A percentile compares a stretch with the other conserved stretches of the same genome.
These are phyloP conservation scores for Xylaria sp. DNA, from an alignment of 2,329 filamentous ascomycete species.

Conservation along the genomic window DNA sequence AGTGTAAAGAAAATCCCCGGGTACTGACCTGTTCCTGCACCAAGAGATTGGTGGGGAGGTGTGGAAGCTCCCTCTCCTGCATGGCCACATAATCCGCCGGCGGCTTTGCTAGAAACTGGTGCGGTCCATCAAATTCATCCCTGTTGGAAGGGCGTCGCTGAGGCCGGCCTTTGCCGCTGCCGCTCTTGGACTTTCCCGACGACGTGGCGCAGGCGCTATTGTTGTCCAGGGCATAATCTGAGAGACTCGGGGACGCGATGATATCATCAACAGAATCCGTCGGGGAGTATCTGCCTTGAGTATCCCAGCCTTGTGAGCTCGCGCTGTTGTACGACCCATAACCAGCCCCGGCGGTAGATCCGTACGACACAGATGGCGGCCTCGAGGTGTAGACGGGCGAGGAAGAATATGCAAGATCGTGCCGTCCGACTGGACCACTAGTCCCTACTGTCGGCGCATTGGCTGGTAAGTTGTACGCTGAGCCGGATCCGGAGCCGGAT, in stretches of 20 bases:
- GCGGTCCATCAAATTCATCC: conserved; percentile 87
- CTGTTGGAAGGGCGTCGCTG: conserved; percentile 77
- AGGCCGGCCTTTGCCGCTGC: conserved; percentile 51
- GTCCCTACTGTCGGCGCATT: conserved; percentile 38
- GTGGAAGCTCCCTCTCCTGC: conserved; percentile 79
- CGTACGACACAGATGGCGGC: conserved; percentile 45
- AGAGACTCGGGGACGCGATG: conserved; percentile 59
- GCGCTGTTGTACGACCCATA: conserved; percentile 46
- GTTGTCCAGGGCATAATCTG: conserved; percentile 63
- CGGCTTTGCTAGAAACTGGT: conserved; percentile 77
- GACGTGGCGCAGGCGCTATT: conserved; percentile 44
- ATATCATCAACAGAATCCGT: conserved; percentile 62
- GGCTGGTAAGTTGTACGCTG: conserved; percentile 40
- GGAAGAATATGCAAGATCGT: conserved; percentile 44
- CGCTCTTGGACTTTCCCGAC: conserved; percentile 48
- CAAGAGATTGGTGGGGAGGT: conserved; percentile 79
- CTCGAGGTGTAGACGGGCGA: conserved; percentile 47
- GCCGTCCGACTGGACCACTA: conserved; percentile 43
- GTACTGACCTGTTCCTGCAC: conserved; percentile 68
- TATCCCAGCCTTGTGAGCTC: conserved; percentile 50
- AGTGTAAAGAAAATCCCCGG: neutral
- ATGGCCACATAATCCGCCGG: conserved; percentile 71
- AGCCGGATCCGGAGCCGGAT: conserved; percentile 38
- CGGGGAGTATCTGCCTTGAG: conserved; percentile 56
- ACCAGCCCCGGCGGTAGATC: conserved; percentile 32